A percentile compares a stretch with the other conserved stretches of the same genome.
phyloP scores from a whole-genome alignment of 75 land plant genomes.

The Ceratopteris richardii region DNA sequence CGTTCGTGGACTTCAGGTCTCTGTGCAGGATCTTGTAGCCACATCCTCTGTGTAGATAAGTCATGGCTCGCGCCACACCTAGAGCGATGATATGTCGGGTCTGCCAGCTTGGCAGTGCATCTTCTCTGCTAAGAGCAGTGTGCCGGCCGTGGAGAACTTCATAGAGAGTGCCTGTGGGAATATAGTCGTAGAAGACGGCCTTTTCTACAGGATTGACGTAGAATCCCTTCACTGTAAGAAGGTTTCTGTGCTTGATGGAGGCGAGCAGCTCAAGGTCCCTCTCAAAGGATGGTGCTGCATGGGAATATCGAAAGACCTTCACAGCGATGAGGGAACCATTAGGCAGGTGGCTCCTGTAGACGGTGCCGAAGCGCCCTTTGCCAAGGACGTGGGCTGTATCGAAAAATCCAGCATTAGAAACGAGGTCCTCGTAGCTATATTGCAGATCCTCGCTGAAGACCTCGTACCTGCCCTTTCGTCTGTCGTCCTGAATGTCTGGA shows the following conservation, averaged over 20 bases:
- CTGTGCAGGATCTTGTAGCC: conserved; percentile 3
- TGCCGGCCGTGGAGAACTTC: conserved; percentile 7
- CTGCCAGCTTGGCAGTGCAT: conserved; percentile 4
- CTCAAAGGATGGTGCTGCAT: conserved; percentile 1
- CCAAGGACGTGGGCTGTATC: conserved; percentile 2
- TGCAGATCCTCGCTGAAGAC: neutral
- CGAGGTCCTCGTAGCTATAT: conserved; percentile 3
- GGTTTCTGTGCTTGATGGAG: conserved; percentile 6
- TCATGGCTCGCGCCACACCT: conserved; percentile 4
- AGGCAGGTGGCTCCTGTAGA: neutral
- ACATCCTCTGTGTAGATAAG: conserved; percentile 1
- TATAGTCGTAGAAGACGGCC: conserved; percentile 9
- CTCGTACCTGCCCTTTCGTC: neutral
- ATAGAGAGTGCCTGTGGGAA: conserved; percentile 9
- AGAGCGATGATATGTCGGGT: conserved; percentile 2
- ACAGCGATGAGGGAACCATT: conserved; percentile 4
- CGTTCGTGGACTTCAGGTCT: conserved; percentile 13
- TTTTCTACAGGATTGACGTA: conserved; percentile 9
- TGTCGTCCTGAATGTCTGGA: conserved; percentile 1
- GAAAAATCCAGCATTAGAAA: conserved; percentile 1
- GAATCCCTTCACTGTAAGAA: conserved; percentile 3
- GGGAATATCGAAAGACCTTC: neutral
- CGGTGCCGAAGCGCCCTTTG: conserved; percentile 3
- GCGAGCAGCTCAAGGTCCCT: neutral
- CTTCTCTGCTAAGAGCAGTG: neutral